These are phyloP conservation scores for Gamarada debralockiae DNA, from an alignment of 495 filamentous ascomycete species.

Conservation along the genomic window DNA sequence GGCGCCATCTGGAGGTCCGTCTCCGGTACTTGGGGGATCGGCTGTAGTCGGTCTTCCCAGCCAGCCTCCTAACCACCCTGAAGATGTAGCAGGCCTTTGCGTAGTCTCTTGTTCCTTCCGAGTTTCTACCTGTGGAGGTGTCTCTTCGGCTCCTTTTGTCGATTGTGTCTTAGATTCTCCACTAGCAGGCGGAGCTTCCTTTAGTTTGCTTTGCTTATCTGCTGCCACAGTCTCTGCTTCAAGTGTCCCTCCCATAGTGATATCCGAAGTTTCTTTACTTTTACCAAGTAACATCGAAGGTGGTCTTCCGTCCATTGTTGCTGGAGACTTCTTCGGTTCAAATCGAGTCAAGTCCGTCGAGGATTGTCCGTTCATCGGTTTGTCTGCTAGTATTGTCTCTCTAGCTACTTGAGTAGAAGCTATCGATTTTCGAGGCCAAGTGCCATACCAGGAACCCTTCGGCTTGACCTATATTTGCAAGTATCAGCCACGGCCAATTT, in stretches of 20 bases:
- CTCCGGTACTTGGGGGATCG: slow-evolving; percentile 19
- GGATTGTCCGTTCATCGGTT: slow-evolving; percentile 31
- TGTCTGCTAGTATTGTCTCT: slow-evolving; percentile 64
- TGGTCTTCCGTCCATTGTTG: slow-evolving; percentile 22
- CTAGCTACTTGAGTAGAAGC: slow-evolving; percentile 72
- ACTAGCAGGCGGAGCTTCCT: not conserved
- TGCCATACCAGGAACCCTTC: slow-evolving; percentile 57
- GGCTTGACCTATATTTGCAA: slow-evolving; percentile 9
- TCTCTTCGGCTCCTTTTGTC: not conserved
- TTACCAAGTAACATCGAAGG: slow-evolving; percentile 43
- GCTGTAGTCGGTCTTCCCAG: slow-evolving; percentile 31
- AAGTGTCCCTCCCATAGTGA: slow-evolving; percentile 22
- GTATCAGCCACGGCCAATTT: not conserved
- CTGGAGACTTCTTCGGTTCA: slow-evolving; percentile 34
- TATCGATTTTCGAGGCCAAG: slow-evolving; percentile 67
- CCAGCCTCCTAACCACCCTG: slow-evolving; percentile 59
- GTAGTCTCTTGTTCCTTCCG: slow-evolving; percentile 4
- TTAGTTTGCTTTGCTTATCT: not conserved
- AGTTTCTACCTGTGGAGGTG: not conserved
- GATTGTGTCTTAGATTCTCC: not conserved
- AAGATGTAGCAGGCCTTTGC: slow-evolving; percentile 31
- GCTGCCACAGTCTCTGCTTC: slow-evolving; percentile 4
- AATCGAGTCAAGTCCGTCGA: slow-evolving; percentile 44
- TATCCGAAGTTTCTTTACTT: slow-evolving; percentile 26
- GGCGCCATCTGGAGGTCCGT: slow-evolving; percentile 19